Base-by-base conservation (phyloP, 345 rosid genomes). In the Alliaria petiolata region DNA sequence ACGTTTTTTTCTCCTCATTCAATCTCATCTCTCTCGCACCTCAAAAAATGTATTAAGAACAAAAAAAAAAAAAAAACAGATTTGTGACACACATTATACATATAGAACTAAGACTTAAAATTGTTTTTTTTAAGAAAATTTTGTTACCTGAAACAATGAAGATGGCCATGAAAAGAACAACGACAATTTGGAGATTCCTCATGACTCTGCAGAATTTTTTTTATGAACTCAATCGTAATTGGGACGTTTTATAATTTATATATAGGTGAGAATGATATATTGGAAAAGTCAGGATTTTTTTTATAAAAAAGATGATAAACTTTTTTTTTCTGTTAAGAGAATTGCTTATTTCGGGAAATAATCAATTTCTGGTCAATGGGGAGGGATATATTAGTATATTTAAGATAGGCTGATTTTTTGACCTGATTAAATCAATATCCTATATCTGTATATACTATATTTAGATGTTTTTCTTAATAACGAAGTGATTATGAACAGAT, bases 21-120 rank as follows among this genome's bases (percentile, higher is more conserved):
- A 65, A 57, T 65, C 62, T 59, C 40, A n/a, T 16, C 46, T 74
- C 78, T 59, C 78, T 74, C 16, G 68, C 78, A 50, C 62, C 73
- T 74, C n/a, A 5, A 10, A 33, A 7, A 39, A 31, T 25, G 39
- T 4, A 11, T 7, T 7, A 8, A 0, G 3, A 1, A n/a, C n/a
- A n/a, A n/a, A 7, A n/a, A 9, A 8, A 0, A 11, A 1, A 5
- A n/a, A 19, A n/a, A 14, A 1, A 42, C 8, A 40, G 1, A 20
- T 39, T 19, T 62, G 13, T 52, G 26, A 20, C 2, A 19, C n/a
- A n/a, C n/a, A n/a, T n/a, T n/a, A n/a, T 22, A 14, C 52, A 20
- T 12, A 39, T 5, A 61, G 4, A 42, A 7, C 7, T 4, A 14
- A 70, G 47, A 10, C 2, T 26, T n/a, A 15, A 3, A 16, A 36